Base-by-base conservation (phyloP, 805 yeast species). In the Myxozyma sirexii region DNA sequence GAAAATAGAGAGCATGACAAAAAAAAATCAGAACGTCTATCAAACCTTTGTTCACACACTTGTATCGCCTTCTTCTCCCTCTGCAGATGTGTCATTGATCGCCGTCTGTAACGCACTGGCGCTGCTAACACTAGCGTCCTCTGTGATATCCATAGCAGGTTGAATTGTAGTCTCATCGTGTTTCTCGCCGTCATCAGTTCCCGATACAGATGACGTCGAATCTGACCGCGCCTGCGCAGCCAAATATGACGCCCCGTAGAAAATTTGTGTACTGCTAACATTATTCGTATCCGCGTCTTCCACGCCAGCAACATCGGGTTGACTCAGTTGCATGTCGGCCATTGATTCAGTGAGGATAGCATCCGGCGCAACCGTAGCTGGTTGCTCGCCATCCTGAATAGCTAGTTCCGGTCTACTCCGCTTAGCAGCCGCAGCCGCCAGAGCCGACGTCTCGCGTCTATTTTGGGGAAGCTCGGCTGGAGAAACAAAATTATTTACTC, bases 341-440 rank as follows among this genome's bases (percentile, higher is more conserved):
- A 48, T 35, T 4, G 53, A 48, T 8, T 37, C 21, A 2, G 53
- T 41, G 6, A 48, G 35, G 4, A 41, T 3, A 19, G 31, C 42
- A 15, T 35, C 31, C 12, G 43, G 17, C n/a, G 33, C 53, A 4
- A 43, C 15, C 13, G 13, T 8, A 26, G 24, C 5, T 10, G 35
- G 42, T 24, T 12, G 43, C 15, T 24, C 45, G 45, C 24, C 23
- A 12, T 48, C 53, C 15, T 35, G 13, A 15, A 24, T 13, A 24
- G 24, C 23, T 17, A 35, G 21, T 13, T 31, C 51, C 6, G 43
- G 43, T 38, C 42, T 38, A 3, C 31, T 37, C 3, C 53, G 43
- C 19, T 48, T 48, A 0, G 60, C 60, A 5, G 63, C 60, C 6
- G 60, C 60, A 2, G 55, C 63, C 5, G 63, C 60, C 27, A 60